Percentiles rank a stretch among this genome's conserved stretches.
These are phyloP conservation scores for Russula sp. DNA, from an alignment of 768 basidiomycete genomes.

Conservation along the genomic window DNA sequence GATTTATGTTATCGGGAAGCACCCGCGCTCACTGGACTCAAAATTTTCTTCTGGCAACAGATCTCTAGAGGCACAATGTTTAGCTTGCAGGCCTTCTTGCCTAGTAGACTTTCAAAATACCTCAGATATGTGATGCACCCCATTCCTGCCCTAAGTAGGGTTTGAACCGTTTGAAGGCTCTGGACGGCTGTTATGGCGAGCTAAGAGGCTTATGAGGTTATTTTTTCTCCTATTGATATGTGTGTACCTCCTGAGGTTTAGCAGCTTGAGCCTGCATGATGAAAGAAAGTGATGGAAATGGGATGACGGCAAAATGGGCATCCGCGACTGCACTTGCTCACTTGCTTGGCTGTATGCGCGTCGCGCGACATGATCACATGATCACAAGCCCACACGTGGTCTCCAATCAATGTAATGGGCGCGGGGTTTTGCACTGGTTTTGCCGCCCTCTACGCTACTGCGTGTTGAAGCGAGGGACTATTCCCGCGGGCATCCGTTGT, in stretches of 20 bases:
- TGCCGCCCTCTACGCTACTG: not conserved
- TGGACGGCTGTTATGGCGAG: conserved; percentile 45
- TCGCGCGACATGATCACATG: conserved; percentile 23
- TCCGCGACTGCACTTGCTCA: not conserved
- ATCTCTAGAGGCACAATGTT: conserved; percentile 45
- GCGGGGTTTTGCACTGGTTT: conserved; percentile 5
- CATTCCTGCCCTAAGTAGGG: conserved; percentile 66
- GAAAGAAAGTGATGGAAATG: not conserved
- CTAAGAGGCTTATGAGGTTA: conserved; percentile 26
- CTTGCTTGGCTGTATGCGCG: conserved; percentile 7
- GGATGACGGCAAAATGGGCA: not conserved
- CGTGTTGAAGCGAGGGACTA: not conserved
- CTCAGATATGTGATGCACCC: conserved; percentile 77
- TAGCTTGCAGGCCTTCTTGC: conserved; percentile 23
- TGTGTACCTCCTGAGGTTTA: conserved; percentile 35
- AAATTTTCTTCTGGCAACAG: conserved; percentile 80
- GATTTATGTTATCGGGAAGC: conserved; percentile 9
- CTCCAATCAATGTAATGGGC: not conserved
- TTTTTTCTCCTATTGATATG: not conserved
- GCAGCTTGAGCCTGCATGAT: conserved; percentile 44
- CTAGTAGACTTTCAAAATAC: conserved; percentile 36
- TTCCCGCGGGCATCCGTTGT: no score
- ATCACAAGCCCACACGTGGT: not conserved
- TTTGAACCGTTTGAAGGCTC: conserved; percentile 69
- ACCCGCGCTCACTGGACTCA: conserved; percentile 35